Base-by-base conservation (phyloP, 345 rosid genomes). In the Lepidium africanum region DNA sequence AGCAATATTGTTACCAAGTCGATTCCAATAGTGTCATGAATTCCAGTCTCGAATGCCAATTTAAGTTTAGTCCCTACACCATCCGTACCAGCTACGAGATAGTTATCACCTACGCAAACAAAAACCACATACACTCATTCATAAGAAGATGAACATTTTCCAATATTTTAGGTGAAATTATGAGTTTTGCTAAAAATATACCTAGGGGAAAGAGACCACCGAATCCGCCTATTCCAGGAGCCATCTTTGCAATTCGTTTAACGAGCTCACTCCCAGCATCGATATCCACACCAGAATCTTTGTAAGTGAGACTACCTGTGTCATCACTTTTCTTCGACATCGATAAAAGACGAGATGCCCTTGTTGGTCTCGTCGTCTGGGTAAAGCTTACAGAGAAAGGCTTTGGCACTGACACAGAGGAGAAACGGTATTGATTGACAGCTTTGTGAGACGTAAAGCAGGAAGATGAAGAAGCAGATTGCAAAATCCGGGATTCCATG, bases 51-150 rank as follows among this genome's bases (percentile, higher is more conserved):
- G 70, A 94, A 94, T 16, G 97, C 97, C 51, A 94, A 83, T 65
- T 94, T 94, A 38, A 94, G 82, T 71, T 94, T 94, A 35, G 99
- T 94, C 51, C 99, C 99, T n/a, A 89, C 99, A 65, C 99, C 99
- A 84, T 94, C 99, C 0, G 97, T 89, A 4, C 99, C 99, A 32
- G 97, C 97, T 54, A 91, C 97, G 32, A 89, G 97, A 63, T 71
- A 94, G 1, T 86, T 83, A 80, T 94, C 97, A 46, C 97, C 97
- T 91, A 84, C 47, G 6, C 30, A 53, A 60, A 54, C 51, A 68
- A 40, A 2, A 56, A 0, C 46, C 62, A 55, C 37, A 16, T 43
- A 47, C 61, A 55, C 5, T 11, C 33, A 57, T 39, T 40, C 63
- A 59, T 23, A 3, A 48, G 5, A 42, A 63, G 59, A 25, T 33